Evolutionary conservation across 352 stramenopile species (phyloP), one percentile per base, ranked within the genome.

Genomic region (Globisporangium spiculum): DNA sequence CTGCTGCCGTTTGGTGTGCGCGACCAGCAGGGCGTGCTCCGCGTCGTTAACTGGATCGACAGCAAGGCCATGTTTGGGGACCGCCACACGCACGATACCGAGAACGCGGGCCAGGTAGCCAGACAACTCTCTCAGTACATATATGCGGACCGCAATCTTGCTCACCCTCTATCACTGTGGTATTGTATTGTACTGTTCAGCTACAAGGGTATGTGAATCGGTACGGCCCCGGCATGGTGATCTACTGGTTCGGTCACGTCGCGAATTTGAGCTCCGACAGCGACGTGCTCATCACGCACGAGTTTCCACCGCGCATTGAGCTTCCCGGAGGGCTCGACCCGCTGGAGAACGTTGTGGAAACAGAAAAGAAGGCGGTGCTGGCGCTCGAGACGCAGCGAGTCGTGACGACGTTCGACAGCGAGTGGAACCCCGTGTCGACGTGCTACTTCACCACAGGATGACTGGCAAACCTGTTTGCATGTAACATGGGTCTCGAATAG

Each of bases 211-310:
- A 52, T 20, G 44, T 52, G 44, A 52, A 52, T 52, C 44, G 44
- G 18, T 52, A 52, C 18, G 44, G 44, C 6, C 44, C 44, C 3
- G 44, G 44, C 18, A 52, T 52, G 44, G 44, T 52, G 18, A 91
- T 96, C 65, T 96, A 96, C 73, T 96, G 89, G 89, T 91, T 93
- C 48, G 88, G 88, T 27, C 77, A 92, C 65, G 78, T 92, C 27
- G 68, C 73, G 16, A 76, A 83, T 36, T 76, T 93, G 30, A 84
- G 75, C 63, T 76, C 73, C 1, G 79, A 91, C 58, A 68, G 68
- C 26, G 79, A 90, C 52, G 77, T 93, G 68, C 76, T 87, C 56
- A 83, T 91, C 64, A 79, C 80, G n/a, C 75, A 88, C 57, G 61
- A 71, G 53, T 89, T 93, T 66, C 85, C 85, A 0, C 22, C 22